Conservation (phyloP, 192 early-diverging fungal species). For the Coemansia sp. region DNA sequence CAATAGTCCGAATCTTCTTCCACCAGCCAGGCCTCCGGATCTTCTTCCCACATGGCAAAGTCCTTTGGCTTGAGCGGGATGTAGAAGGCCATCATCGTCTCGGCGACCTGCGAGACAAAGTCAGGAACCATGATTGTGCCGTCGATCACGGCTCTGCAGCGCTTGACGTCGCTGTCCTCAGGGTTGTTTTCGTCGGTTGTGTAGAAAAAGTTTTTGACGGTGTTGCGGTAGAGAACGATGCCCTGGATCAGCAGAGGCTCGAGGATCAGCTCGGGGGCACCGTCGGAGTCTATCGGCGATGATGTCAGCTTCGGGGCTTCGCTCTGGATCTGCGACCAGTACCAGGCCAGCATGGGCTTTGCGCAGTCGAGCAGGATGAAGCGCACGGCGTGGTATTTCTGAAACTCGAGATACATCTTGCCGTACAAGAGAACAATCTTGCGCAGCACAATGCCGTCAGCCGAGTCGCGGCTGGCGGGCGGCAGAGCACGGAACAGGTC, state of each 20-base stretch:
- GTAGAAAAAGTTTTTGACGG: slow-evolving; percentile 45
- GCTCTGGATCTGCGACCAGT: slow-evolving; percentile 60
- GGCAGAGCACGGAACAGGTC: slow-evolving; percentile 16
- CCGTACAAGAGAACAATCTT: slow-evolving; percentile 68
- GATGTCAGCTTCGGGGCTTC: slow-evolving; percentile 22
- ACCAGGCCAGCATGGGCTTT: slow-evolving; percentile 65
- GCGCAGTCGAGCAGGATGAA: slow-evolving; percentile 62
- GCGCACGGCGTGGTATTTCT: slow-evolving; percentile 60
- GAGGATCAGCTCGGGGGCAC: slow-evolving; percentile 23
- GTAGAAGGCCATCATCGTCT: slow-evolving; percentile 71
- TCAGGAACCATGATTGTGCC: slow-evolving; percentile 63
- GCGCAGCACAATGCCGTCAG: slow-evolving; percentile 10
- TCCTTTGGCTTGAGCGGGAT: slow-evolving; percentile 67
- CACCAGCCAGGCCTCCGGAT: slow-evolving; percentile 78
- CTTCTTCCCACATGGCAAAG: slow-evolving; percentile 74
- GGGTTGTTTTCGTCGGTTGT: slow-evolving; percentile 8
- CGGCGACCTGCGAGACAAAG: slow-evolving; percentile 62
- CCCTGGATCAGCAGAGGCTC: slow-evolving; percentile 74
- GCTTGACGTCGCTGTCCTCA: slow-evolving; percentile 45
- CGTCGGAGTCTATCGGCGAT: background rate
- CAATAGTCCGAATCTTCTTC: slow-evolving; percentile 83
- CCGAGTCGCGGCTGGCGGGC: slow-evolving; percentile 12
- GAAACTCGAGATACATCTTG: slow-evolving; percentile 73
- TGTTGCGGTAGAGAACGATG: slow-evolving; percentile 53
- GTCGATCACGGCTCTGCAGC: slow-evolving; percentile 57